Evolutionary conservation across 2,329 filamentous ascomycete species (phyloP), one percentile per base, ranked within the genome.

Genomic region (Trichoderma aggressivum): DNA sequence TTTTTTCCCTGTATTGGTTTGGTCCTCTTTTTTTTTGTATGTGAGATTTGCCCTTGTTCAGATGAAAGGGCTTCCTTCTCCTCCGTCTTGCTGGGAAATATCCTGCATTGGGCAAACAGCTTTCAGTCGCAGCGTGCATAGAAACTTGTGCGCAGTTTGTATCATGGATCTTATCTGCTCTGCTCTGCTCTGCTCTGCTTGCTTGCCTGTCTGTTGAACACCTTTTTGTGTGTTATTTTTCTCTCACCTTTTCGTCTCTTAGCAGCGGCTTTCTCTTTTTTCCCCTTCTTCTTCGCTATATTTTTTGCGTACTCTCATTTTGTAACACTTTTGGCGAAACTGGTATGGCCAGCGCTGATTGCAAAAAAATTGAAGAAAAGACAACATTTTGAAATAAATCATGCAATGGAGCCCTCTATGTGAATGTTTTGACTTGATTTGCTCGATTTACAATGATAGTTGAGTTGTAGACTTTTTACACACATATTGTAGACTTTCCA

Each of bases 71-170:
- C 43, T 18, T 30, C 60, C 43, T 18, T 30, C 60, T 21, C 32
- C 32, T 71, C 60, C 60, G 26, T 67, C 34, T 39, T 43, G 63
- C 50, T 34, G 43, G 53, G 39, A 43, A 47, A 26, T 50, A 34
- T 53, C 58, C 70, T 62, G 70, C 70, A 67, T 53, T 53, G 47
- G 47, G 56, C 3, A 28, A 28, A 61, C 70, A 67, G 39, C 63
- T 53, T 53, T 71, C 28, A 60, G 61, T 43, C 62, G 63, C 70
- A 71, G 56, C 70, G 68, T 67, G 65, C 36, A 71, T 61, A 47
- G 50, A 58, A 43, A 53, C 21, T 71, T 60, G 18, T 0, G 67
- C 50, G 69, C 61, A 70, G 43, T 55, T 53, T 70, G n/a, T 65
- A 21, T 50, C 47, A 12, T 36, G 34, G 34, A 39, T 50, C 47